Evolutionary conservation across 202 grass and related monocot genomes (phyloP).

Genomic region (Schoenoplectus triqueter): DNA sequence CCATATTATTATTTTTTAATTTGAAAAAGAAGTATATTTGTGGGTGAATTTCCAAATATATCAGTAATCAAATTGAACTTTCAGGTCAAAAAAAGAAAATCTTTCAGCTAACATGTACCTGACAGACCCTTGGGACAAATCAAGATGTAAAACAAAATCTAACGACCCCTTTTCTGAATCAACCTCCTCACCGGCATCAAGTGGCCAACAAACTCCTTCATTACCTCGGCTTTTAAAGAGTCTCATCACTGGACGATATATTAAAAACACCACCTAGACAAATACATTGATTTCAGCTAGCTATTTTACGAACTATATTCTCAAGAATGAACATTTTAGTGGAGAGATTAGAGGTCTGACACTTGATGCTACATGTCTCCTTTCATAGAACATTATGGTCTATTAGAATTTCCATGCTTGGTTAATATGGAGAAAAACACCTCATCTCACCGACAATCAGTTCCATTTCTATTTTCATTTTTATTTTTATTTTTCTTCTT

Average conservation of each 20-base stretch:
- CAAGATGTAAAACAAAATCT: slow-evolving; percentile 79
- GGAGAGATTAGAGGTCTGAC: neutral
- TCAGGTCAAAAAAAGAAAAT: slow-evolving; percentile 25
- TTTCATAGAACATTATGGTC: neutral
- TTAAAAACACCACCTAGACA: slow-evolving; percentile 90
- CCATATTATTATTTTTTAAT: neutral
- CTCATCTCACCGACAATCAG: too few relatives aligned
- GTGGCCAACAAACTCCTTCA: slow-evolving; percentile 77
- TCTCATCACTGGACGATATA: slow-evolving; percentile 97
- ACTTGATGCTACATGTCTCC: neutral
- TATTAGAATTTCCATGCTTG: neutral
- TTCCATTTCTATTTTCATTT: too few relatives aligned
- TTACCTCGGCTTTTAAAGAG: slow-evolving; percentile 71
- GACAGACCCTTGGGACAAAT: slow-evolving; percentile 53
- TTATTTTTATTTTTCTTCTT: too few relatives aligned
- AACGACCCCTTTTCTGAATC: slow-evolving; percentile 48
- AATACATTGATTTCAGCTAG: slow-evolving; percentile 15
- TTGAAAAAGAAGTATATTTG: neutral
- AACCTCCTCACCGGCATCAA: slow-evolving; percentile 72
- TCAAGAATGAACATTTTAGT: slow-evolving; percentile 16
- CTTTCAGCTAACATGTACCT: slow-evolving; percentile 24
- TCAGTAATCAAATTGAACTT: neutral
- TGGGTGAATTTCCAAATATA: neutral
- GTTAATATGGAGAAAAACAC: neutral
- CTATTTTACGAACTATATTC: neutral